These are phyloP conservation scores for Bacterosira constricta DNA, from an alignment of 108 stramenopile genomes.

Conservation along the genomic window DNA sequence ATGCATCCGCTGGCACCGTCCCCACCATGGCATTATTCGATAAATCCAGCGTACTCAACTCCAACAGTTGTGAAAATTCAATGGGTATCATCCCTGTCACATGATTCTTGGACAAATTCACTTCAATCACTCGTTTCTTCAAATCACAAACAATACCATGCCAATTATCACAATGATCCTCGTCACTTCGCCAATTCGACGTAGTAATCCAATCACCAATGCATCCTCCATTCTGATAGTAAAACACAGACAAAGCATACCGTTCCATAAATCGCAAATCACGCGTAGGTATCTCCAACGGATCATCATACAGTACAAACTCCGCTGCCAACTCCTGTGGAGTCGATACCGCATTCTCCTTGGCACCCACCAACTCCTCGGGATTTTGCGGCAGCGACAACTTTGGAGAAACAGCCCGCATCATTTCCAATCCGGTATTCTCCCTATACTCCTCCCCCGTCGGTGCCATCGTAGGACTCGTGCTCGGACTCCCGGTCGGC, in stretches of 20 bases:
- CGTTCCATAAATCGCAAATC: conserved; percentile 41
- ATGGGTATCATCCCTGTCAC: conserved; percentile 24
- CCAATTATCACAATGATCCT: conserved; percentile 45
- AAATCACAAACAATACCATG: conserved; percentile 34
- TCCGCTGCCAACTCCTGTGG: conserved; percentile 44
- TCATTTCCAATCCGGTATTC: conserved; percentile 19
- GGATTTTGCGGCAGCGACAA: conserved; percentile 21
- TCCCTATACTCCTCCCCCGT: conserved; percentile 10
- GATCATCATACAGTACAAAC: conserved; percentile 43
- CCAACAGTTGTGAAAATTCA: conserved; percentile 17
- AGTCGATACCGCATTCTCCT: conserved; percentile 5
- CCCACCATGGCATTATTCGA: conserved; percentile 37
- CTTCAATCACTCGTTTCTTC: conserved; percentile 24
- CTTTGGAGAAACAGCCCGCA: conserved; percentile 5
- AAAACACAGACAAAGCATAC: conserved; percentile 33
- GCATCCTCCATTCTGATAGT: conserved; percentile 41
- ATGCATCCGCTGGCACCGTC: conserved; percentile 2
- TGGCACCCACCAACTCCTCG: conserved; percentile 33
- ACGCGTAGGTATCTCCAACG: conserved; percentile 7
- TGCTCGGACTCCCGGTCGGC: conserved; percentile 7
- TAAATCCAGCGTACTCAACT: conserved; percentile 39
- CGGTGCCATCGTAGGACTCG: conserved; percentile 1
- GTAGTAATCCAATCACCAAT: conserved; percentile 20
- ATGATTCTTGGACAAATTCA: conserved; percentile 22
- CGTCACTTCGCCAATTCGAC: conserved; percentile 26